Base-by-base conservation (phyloP, 2,329 filamentous ascomycete genomes). In the Delphinella strobiligena region DNA sequence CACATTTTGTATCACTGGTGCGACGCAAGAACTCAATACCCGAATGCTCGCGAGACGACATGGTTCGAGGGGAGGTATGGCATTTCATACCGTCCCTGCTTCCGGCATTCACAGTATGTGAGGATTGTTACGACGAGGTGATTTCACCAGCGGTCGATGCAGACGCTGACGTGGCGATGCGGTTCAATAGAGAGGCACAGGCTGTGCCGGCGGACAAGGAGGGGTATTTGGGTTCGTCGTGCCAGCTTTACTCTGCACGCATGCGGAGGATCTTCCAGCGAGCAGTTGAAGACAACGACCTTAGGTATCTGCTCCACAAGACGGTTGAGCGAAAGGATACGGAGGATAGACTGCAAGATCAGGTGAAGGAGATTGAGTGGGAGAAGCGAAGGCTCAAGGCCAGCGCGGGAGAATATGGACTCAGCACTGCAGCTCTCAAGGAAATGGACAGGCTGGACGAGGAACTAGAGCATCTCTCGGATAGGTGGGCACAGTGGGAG, bases 41-140 rank as follows among this genome's bases (percentile, higher is more conserved):
- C 3, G 75, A 85, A 53, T 93, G 85, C 54, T 64, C 66, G 15
- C 69, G 75, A 24, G 76, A 82, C 53, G 71, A 68, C n/a, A 67
- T 75, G 4, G 60, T 81, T 2, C 58, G 66, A n/a, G 71, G 75
- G 40, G 71, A 69, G 10, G 64, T 70, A 30, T 95, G 88, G 88
- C 79, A 93, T 57, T 78, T 74, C 40, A 85, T 93, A 57, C 75
- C 82, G 1, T 49, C 45, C 7, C 68, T 74, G 11, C 63, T 93
- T 0, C 83, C 82, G 0, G 74, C 87, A 35, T 76, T 94, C 51
- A 86, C 82, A 1, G 80, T 93, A 3, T 96, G 88, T 59, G 77
- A 82, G 47, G 84, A 89, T 58, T 96, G 88, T 58, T 94, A 82
- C 55, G 74, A 84, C 12, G 78, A 85, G 16, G 73, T 85, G 1